These are phyloP conservation scores for Gossypium longicalyx DNA, from an alignment of 345 rosid species.

Conservation along the genomic window DNA sequence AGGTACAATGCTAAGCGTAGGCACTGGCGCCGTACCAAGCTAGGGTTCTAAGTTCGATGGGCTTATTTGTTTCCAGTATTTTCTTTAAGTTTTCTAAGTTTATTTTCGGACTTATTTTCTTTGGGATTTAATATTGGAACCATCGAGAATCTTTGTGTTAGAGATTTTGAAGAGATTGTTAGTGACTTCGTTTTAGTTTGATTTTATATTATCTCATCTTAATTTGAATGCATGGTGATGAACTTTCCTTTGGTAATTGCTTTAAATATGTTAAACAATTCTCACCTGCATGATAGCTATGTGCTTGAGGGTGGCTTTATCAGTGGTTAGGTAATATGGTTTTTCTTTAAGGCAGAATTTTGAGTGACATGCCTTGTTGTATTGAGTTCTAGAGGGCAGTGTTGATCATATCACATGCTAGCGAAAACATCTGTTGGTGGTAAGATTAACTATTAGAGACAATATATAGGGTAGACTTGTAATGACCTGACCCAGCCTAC, in stretches of 20 bases:
- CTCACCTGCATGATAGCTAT: background rate
- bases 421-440: background rate
- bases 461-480: background rate
- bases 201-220: background rate
- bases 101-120: background rate
- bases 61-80: background rate
- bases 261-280: background rate
- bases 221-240: background rate
- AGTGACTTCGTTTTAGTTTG: background rate
- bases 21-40: conserved; percentile 76
- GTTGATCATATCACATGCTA: background rate
- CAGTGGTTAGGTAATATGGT: background rate
- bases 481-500: too few relatives aligned
- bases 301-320: background rate
- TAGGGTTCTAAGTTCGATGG: conserved; percentile 44
- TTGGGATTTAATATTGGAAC: background rate
- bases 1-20: conserved; percentile 70
- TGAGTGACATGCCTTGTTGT: background rate
- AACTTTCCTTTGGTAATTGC: background rate
- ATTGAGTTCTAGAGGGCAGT: background rate
- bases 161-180: background rate
- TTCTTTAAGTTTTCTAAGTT: background rate
- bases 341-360: background rate
- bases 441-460: background rate
- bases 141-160: background rate